These are phyloP conservation scores for Thecamonas trahens DNA, from an alignment of 78 protist species.

Conservation along the genomic window DNA sequence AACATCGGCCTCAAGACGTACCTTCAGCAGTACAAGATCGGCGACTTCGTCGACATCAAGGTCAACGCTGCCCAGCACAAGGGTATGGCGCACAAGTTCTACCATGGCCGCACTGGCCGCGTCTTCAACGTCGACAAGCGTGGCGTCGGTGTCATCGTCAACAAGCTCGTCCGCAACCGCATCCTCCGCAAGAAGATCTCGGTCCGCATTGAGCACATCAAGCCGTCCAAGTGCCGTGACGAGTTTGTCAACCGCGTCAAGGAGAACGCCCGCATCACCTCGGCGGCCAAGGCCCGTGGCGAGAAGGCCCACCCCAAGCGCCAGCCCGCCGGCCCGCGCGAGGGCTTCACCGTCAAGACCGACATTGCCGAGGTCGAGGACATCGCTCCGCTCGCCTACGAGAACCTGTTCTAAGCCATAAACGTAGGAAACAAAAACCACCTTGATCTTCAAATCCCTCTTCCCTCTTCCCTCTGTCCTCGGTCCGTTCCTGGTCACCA, in stretches of 20 bases:
- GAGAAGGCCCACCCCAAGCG: conserved; percentile 12
- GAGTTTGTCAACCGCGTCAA: conserved; percentile 79
- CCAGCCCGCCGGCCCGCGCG: neutral
- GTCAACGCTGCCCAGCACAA: conserved; percentile 90
- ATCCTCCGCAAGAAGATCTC: conserved; percentile 93
- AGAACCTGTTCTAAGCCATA: too few species aligned
- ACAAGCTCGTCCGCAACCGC: conserved; percentile 86
- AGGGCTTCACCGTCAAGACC: too few species aligned
- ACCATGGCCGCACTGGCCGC: conserved; percentile 99
- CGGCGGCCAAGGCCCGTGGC: conserved; percentile 3
- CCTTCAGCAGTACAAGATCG: conserved; percentile 68
- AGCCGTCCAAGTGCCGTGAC: conserved; percentile 82
- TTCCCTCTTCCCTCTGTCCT: too few species aligned
- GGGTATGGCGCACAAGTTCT: conserved; percentile 99
- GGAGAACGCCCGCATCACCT: conserved; percentile 9
- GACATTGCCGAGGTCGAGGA: too few species aligned
- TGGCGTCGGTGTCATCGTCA: conserved; percentile 97
- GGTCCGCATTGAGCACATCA: conserved; percentile 98
- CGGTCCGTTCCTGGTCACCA: too few species aligned
- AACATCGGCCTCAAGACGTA: conserved; percentile 53
- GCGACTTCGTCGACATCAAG: conserved; percentile 91
- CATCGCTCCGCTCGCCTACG: too few species aligned
- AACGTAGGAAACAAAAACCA: too few species aligned
- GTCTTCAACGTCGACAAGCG: conserved; percentile 97
- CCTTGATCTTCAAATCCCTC: too few species aligned